These are phyloP conservation scores for Fonsecaea monophora DNA, from an alignment of 2,329 filamentous ascomycete species.

Conservation along the genomic window DNA sequence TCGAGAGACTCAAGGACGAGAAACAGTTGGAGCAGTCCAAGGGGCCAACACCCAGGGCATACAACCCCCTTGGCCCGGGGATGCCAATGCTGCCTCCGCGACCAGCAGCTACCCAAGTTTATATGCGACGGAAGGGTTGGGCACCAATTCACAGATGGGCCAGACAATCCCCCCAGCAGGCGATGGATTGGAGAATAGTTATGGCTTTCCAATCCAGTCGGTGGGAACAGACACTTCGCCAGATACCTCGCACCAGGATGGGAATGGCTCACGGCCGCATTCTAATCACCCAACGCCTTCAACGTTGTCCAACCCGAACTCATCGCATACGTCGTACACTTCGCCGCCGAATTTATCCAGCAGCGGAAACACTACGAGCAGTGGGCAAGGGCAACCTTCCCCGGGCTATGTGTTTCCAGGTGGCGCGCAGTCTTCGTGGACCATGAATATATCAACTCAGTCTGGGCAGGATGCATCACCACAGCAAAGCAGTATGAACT, in stretches of 20 bases:
- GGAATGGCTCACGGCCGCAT: constrained; percentile 32
- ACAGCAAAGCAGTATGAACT: constrained; percentile 13
- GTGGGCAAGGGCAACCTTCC: constrained; percentile 19
- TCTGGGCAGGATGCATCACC: constrained; percentile 9
- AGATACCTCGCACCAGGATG: constrained; percentile 27
- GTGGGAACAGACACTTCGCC: constrained; percentile 32
- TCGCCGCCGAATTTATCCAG: constrained; percentile 32
- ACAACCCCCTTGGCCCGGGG: constrained; percentile 6
- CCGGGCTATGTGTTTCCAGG: constrained; percentile 21
- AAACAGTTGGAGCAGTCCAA: background rate
- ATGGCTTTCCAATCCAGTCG: constrained; percentile 22
- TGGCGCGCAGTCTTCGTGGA: constrained; percentile 16
- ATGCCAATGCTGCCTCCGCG: constrained; percentile 5
- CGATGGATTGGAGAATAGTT: constrained; percentile 28
- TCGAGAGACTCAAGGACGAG: constrained; percentile 30
- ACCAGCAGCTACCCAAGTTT: constrained; percentile 25
- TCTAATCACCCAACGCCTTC: constrained; percentile 38
- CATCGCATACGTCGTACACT: constrained; percentile 35
- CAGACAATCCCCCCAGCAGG: background rate
- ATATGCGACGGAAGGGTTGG: constrained; percentile 20
- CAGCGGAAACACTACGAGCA: constrained; percentile 22
- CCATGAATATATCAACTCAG: constrained; percentile 13
- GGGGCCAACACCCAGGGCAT: constrained; percentile 7
- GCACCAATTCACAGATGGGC: constrained; percentile 8
- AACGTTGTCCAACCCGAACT: constrained; percentile 30